phyloP scores from a whole-genome alignment of 176 grass and related monocot genomes.

The Triticum aestivum region IWGSC_CS_RefSeq_v2.1 NC_057797.1:201072254-201072753 shows the following conservation, averaged over 20 bases:
- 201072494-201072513: background rate
- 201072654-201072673: background rate
- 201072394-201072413: background rate
- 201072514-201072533: background rate
- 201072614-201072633: background rate
- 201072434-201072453: background rate
- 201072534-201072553: background rate
- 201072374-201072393: background rate
- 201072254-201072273: too few species aligned
- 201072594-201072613: background rate
- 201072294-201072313: too few species aligned
- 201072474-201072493: background rate
- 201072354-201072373: too few species aligned
- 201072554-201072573: background rate
- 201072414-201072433: background rate
- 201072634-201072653: background rate
- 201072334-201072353: too few species aligned
- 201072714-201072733: background rate
- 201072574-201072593: background rate
- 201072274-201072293: too few species aligned
- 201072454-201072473: too few species aligned
- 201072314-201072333: too few species aligned
- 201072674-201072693: background rate
- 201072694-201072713: background rate
- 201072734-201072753: background rate